phyloP scores from a whole-genome alignment of 139 green algal genomes.

The Astrephomene gubernaculifera region DNA sequence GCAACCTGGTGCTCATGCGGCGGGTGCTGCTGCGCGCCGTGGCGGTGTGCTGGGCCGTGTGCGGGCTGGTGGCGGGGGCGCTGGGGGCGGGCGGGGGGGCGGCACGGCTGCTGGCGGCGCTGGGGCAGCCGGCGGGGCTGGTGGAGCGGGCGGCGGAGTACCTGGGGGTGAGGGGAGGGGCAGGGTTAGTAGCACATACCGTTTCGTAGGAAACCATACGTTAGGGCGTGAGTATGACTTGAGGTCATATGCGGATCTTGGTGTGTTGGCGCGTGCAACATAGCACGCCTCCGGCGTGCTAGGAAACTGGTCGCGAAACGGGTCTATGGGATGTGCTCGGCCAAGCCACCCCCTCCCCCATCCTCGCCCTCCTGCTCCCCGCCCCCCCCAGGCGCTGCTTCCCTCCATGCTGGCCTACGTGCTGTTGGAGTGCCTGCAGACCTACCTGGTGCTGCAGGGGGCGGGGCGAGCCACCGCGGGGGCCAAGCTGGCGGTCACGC shows the following conservation, averaged over 20 bases:
- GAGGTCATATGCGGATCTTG: too few species aligned
- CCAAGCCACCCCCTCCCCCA: too few species aligned
- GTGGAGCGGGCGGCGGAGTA: not conserved
- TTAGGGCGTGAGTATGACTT: too few species aligned
- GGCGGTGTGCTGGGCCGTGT: conserved; percentile 63
- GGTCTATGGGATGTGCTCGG: too few species aligned
- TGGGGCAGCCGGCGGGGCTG: conserved; percentile 47
- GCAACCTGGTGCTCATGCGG: conserved; percentile 53
- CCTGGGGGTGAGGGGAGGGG: not conserved
- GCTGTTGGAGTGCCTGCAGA: conserved; percentile 48
- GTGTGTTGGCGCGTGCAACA: too few species aligned
- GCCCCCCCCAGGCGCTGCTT: conserved; percentile 33
- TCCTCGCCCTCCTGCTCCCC: not conserved
- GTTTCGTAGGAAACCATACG: too few species aligned
- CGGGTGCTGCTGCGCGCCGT: conserved; percentile 75
- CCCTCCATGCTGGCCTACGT: conserved; percentile 53
- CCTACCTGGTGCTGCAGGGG: conserved; percentile 28
- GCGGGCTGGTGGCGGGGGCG: conserved; percentile 46
- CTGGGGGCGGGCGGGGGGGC: conserved; percentile 62
- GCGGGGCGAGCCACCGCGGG: not conserved
- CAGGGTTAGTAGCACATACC: not conserved
- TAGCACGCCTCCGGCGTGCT: too few species aligned
- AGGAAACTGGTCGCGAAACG: too few species aligned
- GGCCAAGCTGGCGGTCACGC: conserved; percentile 29
- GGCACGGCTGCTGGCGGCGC: conserved; percentile 47